Conservation (phyloP, 164 flowering plant species). For the Piper longum region DNA sequence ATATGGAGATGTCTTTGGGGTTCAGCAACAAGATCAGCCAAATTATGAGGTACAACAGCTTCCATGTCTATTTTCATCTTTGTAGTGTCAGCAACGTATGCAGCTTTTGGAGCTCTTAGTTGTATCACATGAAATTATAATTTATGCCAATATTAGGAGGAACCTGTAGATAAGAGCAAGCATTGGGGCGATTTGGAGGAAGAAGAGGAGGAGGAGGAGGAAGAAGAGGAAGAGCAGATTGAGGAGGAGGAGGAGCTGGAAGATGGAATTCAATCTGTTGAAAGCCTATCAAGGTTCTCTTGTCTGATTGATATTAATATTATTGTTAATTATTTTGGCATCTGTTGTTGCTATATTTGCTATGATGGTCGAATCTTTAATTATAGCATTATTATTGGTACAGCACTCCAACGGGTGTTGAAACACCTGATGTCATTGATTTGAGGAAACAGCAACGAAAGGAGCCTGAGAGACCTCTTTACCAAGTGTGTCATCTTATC, state of each 20-base stretch:
- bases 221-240: conserved; percentile 58
- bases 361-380: too few relatives aligned
- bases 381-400: background rate
- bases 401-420: conserved; percentile 97
- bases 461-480: conserved; percentile 89
- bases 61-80: too few relatives aligned
- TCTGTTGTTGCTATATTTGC: background rate
- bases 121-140: too few relatives aligned
- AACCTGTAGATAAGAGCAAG: conserved; percentile 87
- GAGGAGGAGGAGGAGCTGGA: conserved; percentile 71
- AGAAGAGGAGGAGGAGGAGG: conserved; percentile 38
- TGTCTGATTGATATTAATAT: background rate
- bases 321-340: background rate
- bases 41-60: conserved; percentile 63
- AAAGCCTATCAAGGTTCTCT: conserved; percentile 75
- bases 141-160: conserved; percentile 43
- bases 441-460: conserved; percentile 96
- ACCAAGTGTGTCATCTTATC: conserved; percentile 44
- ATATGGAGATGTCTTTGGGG: conserved; percentile 99
- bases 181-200: conserved; percentile 99
- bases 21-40: conserved; percentile 77
- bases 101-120: too few relatives aligned
- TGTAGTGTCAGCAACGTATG: too few relatives aligned
- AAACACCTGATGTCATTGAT: conserved; percentile 97
- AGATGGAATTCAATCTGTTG: conserved; percentile 83